A percentile compares a stretch with the other conserved stretches of the same genome.
Conservation (phyloP, 257 asterid species). For the Scutellaria galericulata region DNA sequence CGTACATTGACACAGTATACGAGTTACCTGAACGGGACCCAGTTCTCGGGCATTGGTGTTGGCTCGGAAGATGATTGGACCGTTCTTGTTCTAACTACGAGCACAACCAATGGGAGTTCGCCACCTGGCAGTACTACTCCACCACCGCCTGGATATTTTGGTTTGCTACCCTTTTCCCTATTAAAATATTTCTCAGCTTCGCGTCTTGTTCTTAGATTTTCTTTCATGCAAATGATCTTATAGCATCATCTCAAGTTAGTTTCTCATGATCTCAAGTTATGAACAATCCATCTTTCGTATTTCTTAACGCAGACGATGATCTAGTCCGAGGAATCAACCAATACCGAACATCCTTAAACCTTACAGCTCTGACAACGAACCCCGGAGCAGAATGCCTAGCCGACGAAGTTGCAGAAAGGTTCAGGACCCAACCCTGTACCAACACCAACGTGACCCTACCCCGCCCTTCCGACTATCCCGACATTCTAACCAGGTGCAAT, state of each 20-base stretch:
- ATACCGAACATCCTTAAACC: conserved; percentile 61
- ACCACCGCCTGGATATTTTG: neutral
- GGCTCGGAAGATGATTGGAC: conserved; percentile 67
- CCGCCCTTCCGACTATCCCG: conserved; percentile 58
- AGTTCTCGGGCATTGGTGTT: conserved; percentile 63
- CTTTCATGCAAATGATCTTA: no score
- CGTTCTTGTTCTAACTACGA: conserved; percentile 67
- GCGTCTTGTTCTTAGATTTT: no score
- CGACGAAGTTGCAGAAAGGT: conserved; percentile 58
- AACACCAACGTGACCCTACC: conserved; percentile 60
- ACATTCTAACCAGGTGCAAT: conserved; percentile 54
- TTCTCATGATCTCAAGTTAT: no score
- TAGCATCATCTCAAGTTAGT: no score
- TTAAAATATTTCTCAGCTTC: no score
- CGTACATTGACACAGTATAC: conserved; percentile 60
- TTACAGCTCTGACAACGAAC: conserved; percentile 56
- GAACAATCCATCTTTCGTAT: neutral
- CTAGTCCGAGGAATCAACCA: conserved; percentile 68
- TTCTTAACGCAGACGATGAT: conserved; percentile 51
- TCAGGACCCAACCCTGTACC: conserved; percentile 66
- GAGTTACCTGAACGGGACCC: conserved; percentile 50
- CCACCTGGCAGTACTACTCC: neutral
- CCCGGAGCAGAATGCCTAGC: conserved; percentile 81
- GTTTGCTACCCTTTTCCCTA: no score
- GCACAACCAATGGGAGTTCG: conserved; percentile 58